Evolutionary conservation across 2,329 filamentous ascomycete species (phyloP).

Genomic region (Neonectria punicea): DNA sequence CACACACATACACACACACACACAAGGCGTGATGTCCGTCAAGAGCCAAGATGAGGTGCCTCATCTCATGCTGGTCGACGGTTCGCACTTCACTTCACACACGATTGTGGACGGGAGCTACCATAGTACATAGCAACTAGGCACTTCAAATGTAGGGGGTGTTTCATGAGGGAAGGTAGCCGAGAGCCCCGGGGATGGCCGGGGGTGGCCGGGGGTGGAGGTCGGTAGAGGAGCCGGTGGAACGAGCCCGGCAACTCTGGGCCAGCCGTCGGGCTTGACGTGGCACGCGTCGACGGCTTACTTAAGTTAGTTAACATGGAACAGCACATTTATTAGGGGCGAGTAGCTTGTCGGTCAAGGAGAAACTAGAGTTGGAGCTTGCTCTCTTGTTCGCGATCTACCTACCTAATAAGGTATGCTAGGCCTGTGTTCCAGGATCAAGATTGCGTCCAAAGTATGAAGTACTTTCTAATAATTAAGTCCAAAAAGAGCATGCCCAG

Average conservation of each 20-base stretch:
- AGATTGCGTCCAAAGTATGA: not conserved
- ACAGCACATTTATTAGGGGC: constrained; percentile 1
- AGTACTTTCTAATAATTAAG: too few species aligned
- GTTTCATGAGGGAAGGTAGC: not conserved
- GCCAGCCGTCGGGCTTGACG: constrained; percentile 40
- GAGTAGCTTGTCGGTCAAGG: not conserved
- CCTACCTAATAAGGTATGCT: too few species aligned
- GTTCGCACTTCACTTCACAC: not conserved
- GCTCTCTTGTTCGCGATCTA: not conserved
- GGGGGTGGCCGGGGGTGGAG: constrained; percentile 19
- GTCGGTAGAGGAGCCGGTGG: constrained; percentile 36
- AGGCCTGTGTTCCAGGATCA: not conserved
- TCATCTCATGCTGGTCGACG: not conserved
- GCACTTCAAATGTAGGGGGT: too few species aligned
- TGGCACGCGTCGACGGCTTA: constrained; percentile 41
- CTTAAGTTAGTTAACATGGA: constrained; percentile 13
- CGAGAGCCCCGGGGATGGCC: constrained; percentile 1
- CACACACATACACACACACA: not conserved
- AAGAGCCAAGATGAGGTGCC: not conserved
- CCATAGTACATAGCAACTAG: not conserved
- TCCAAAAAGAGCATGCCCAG: not conserved
- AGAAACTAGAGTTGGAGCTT: not conserved
- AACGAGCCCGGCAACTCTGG: constrained; percentile 34
- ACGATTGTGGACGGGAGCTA: not conserved
- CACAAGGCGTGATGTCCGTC: not conserved